Evolutionary conservation across 2,329 filamentous ascomycete genomes (phyloP), one percentile per base, ranked within the genome.

Genomic region (Botrytis galanthina): DNA sequence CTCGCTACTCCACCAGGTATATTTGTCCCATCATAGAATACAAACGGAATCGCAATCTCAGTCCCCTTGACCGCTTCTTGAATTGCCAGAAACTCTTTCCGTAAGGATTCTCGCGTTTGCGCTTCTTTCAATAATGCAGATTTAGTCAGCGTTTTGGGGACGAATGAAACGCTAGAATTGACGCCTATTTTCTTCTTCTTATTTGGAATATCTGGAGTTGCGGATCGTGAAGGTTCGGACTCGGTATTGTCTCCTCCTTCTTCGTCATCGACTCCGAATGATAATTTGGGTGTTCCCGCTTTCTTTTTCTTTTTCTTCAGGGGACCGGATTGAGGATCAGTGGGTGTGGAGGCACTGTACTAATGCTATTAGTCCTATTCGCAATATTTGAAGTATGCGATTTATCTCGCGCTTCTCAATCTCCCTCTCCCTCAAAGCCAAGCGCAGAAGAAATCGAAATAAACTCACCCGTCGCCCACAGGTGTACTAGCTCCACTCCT

Each of bases 11-110:
- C 95, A 26, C 94, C 94, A 0, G 95, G 93, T 18, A 93, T 92
- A 81, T 97, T 95, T 35, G 93, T 93, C 26, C 96, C 96, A 78
- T 98, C 95, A 83, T 98, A 98, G 81, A 98, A 98, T 5, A 98
- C 93, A 82, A 98, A 99, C 0, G 96, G 96, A 46, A 99, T 91
- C 26, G 92, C 87, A 72, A 99, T 93, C 80, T 98, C 95, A 14
- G 94, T 95, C 32, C 90, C 89, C 83, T 97, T 97, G 77, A 98
- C 92, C 0, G 91, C 89, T 75, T 97, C 93, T 81, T 98, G 96
- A 74, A 95, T 88, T 16, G 85, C 85, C 63, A 97, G 82, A 79
- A 97, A 99, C 80, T 98, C 91, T 75, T 91, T 92, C 16, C 93
- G 88, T 68, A 95, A 84, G 22, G 88, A 68, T 78, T 96, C 93